phyloP scores from a whole-genome alignment of 805 yeast genomes.

The Ogataea zsoltii region DNA sequence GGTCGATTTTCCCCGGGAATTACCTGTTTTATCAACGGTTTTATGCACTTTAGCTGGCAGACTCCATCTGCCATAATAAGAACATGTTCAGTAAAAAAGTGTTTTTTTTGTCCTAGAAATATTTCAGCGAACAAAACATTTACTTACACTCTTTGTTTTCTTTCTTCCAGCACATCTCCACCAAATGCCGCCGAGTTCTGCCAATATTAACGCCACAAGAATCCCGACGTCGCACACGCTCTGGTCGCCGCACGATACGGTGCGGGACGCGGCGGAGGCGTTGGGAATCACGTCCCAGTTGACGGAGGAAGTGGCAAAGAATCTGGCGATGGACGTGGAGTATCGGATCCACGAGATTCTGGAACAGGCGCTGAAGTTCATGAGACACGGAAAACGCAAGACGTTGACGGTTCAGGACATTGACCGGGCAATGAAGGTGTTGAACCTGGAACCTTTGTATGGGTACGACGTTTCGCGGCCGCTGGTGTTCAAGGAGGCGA shows the following conservation, averaged over 20 bases:
- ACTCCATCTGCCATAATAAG: conserved; percentile 6
- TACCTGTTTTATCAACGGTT: no score
- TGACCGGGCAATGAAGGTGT: conserved; percentile 73
- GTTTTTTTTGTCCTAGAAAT: not conserved
- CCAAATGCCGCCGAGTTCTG: conserved; percentile 9
- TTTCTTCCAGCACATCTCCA: no score
- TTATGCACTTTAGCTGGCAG: no score
- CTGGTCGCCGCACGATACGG: conserved; percentile 98
- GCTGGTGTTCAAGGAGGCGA: conserved; percentile 79
- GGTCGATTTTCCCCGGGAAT: no score
- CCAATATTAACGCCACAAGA: conserved; percentile 29
- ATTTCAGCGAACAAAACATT: not conserved
- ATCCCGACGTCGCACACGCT: conserved; percentile 80
- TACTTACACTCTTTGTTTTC: no score
- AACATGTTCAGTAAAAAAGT: not conserved
- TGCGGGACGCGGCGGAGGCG: conserved; percentile 92
- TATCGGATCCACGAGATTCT: conserved; percentile 92
- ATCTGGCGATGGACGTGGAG: conserved; percentile 98
- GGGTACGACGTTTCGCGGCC: conserved; percentile 79
- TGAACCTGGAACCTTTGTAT: conserved; percentile 92
- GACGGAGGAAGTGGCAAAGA: conserved; percentile 90
- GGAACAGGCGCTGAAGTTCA: conserved; percentile 94
- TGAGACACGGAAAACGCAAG: conserved; percentile 89
- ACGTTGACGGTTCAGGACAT: conserved; percentile 80
- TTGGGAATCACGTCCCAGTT: conserved; percentile 70